Conservation (phyloP, 371 early-diverging fungal genomes). For the Mucor mucedo region DNA sequence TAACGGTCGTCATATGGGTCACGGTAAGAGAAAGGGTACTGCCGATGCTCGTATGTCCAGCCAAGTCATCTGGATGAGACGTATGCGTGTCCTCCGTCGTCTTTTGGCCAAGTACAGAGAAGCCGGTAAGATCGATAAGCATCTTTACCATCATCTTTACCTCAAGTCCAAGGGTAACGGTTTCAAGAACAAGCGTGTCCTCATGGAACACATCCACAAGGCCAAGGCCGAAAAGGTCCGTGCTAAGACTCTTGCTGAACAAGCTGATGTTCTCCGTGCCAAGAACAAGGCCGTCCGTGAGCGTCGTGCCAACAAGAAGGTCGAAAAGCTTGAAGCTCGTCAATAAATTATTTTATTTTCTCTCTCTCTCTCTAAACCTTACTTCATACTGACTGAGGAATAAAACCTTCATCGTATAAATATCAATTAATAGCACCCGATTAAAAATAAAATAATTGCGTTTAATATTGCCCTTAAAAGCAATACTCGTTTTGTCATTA, state of each 20-base stretch:
- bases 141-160: conserved; percentile 98
- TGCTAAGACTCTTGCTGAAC: conserved; percentile 94
- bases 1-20: conserved; percentile 98
- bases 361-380: no score
- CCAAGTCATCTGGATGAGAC: conserved; percentile 98
- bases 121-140: conserved; percentile 97
- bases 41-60: conserved; percentile 99
- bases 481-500: no score
- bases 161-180: conserved; percentile 99
- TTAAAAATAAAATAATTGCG: no score
- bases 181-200: conserved; percentile 99
- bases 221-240: conserved; percentile 99
- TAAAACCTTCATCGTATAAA: no score
- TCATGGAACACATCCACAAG: conserved; percentile 99
- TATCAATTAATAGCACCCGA: no score
- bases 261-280: conserved; percentile 98
- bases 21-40: conserved; percentile 99
- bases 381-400: no score
- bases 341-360: conserved; percentile 7
- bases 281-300: conserved; percentile 97
- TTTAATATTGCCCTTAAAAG: no score
- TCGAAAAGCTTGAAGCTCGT: conserved; percentile 48
- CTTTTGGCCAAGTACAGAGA: conserved; percentile 98
- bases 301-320: conserved; percentile 92
- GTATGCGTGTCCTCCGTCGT: conserved; percentile 98